phyloP scores from a whole-genome alignment of 2,329 filamentous ascomycete species.

The Hypoxylon sp. region DNA sequence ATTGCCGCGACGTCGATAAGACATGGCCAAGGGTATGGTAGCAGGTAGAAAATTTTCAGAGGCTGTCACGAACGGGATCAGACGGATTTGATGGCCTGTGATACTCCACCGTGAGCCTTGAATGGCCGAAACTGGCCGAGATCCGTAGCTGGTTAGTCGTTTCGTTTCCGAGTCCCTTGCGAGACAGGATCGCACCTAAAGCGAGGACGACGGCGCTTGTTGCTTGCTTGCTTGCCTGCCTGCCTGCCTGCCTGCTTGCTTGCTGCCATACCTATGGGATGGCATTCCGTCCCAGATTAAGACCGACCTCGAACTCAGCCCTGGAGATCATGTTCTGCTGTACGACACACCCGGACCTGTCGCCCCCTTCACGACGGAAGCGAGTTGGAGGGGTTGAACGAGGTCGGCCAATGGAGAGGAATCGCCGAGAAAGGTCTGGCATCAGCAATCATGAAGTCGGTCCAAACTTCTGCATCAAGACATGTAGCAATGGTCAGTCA shows the following conservation, averaged over 20 bases:
- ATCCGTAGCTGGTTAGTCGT: not conserved
- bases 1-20: constrained; percentile 27
- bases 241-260: too few relatives aligned
- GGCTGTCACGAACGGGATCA: constrained; percentile 24
- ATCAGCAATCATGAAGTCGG: constrained; percentile 9
- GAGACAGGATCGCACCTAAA: not conserved
- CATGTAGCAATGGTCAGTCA: constrained; percentile 17
- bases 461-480: constrained; percentile 20
- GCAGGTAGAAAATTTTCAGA: constrained; percentile 33
- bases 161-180: not conserved
- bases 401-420: constrained; percentile 23
- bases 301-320: constrained; percentile 26
- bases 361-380: constrained; percentile 13
- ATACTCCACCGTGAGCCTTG: constrained; percentile 28
- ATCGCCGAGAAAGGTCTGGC: constrained; percentile 5
- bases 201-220: not conserved
- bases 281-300: constrained; percentile 27
- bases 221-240: too few relatives aligned
- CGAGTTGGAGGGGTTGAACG: constrained; percentile 20
- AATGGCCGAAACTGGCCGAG: constrained; percentile 38
- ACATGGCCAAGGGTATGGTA: constrained; percentile 28
- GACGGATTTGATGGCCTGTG: constrained; percentile 16
- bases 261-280: constrained; percentile 19
- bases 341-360: constrained; percentile 28
- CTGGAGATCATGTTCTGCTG: constrained; percentile 31